Percentiles rank a stretch among this genome's conserved stretches.
Evolutionary conservation across 2,329 filamentous ascomycete genomes (phyloP).

Genomic region (Mycosphaerelloides madeirae): DNA sequence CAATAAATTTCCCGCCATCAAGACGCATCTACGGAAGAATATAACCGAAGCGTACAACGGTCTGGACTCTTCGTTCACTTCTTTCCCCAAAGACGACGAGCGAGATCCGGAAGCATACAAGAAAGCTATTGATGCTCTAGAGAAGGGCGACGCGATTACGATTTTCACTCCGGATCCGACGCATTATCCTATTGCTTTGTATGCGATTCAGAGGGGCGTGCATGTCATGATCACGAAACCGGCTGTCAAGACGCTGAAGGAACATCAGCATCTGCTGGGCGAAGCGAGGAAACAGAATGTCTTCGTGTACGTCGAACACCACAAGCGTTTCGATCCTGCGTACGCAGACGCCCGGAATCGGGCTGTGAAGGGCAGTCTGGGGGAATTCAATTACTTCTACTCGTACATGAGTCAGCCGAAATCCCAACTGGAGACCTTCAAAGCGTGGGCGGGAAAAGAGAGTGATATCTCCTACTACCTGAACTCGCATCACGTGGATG

Average conservation of each 20-base stretch:
- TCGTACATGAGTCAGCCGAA: conserved; percentile 94
- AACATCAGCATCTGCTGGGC: conserved; percentile 72
- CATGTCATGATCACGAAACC: conserved; percentile 95
- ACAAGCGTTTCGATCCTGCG: conserved; percentile 92
- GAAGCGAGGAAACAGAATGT: conserved; percentile 70
- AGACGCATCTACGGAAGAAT: conserved; percentile 82
- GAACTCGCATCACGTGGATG: conserved; percentile 90
- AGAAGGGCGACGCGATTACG: conserved; percentile 80
- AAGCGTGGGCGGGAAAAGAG: conserved; percentile 86
- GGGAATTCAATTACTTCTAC: conserved; percentile 98
- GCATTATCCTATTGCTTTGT: conserved; percentile 85
- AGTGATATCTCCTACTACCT: conserved; percentile 95
- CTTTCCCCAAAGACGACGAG: conserved; percentile 69
- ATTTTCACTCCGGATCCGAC: conserved; percentile 95
- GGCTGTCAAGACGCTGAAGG: conserved; percentile 74
- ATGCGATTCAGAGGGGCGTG: conserved; percentile 80
- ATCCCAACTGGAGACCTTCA: conserved; percentile 88
- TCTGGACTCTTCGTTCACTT: conserved; percentile 79
- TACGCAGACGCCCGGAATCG: conserved; percentile 82
- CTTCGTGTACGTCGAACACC: conserved; percentile 90
- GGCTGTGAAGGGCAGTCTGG: conserved; percentile 59
- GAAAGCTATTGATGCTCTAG: conserved; percentile 75
- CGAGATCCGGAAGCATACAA: conserved; percentile 82
- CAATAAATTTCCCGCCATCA: conserved; percentile 84
- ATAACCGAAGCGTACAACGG: conserved; percentile 76